Evolutionary conservation across 139 green algal genomes (phyloP), one percentile per base, ranked within the genome.

Genomic region (Tetradesmus lagerheimii): DNA sequence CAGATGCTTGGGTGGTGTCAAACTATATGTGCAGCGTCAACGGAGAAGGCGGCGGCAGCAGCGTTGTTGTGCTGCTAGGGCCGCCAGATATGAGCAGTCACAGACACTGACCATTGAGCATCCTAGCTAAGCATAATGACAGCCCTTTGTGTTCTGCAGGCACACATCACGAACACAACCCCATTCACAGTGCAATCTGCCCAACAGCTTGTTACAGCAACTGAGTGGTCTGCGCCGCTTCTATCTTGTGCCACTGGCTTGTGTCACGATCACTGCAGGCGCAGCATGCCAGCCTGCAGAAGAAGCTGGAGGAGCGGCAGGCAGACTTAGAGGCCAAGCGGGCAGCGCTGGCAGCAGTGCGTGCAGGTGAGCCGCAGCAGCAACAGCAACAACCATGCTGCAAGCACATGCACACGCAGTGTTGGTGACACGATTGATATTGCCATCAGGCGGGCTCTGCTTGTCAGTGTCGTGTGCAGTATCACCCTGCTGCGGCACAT

Each of bases 301-400:
- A 95, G 67, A 96, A 97, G 89, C 53, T 97, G 37, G 81, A 83
- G 15, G 96, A 98, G 91, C 90, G 93, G 41, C 91, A 93, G 62
- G 80, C 90, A n/a, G 95, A 96, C 38, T 83, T 95, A 84, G 45
- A 88, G 77, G 91, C 93, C 39, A 94, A 93, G 92, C 82, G 89
- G 81, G 81, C 92, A 78, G 90, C 96, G 82, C 85, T 95, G 35
- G 84, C 83, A 38, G 45, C 41, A 29, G 88, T 94, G 38, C 76
- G 90, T 50, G 81, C 88, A 84, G 83, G 83, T 88, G 82, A 31
- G 77, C 37, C 57, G 14, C 38, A 57, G 77, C 37, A 85, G 79
- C 43, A 66, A 11, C 3, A 71, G 43, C 79, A 66, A 27, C 27
- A 31, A 31, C 31, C 23, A 5, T 80, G n/a, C 16, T 41, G 31